These are phyloP conservation scores for Zizania latifolia DNA, from an alignment of 176 grass and related monocot species.

Conservation along the genomic window DNA sequence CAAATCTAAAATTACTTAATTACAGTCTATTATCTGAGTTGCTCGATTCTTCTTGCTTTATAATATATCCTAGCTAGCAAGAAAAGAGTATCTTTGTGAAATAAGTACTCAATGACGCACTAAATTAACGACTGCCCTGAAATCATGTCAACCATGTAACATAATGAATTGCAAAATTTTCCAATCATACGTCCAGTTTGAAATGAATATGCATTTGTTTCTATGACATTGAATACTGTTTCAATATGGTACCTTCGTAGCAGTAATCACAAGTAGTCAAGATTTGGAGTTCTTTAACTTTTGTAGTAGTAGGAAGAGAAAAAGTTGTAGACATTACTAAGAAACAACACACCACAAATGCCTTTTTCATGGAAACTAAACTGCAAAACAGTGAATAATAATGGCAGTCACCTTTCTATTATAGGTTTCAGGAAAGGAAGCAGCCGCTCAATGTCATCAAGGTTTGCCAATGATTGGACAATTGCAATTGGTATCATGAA, in stretches of 20 bases:
- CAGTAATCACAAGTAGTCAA: conserved; percentile 2
- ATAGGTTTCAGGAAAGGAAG: conserved; percentile 68
- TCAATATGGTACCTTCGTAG: background rate
- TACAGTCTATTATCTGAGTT: background rate
- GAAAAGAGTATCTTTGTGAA: conserved; percentile 7
- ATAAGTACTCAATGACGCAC: background rate
- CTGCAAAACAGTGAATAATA: background rate
- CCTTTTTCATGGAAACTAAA: conserved; percentile 15
- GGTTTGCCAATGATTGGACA: conserved; percentile 87
- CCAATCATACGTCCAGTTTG: background rate
- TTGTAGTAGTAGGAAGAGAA: background rate
- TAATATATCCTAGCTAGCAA: background rate
- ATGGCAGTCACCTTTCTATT: conserved; percentile 67
- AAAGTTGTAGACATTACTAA: background rate
- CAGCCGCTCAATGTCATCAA: conserved; percentile 73
- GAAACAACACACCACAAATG: background rate
- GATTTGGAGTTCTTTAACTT: background rate
- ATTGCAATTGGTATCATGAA: conserved; percentile 97
- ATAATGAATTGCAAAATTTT: conserved; percentile 4
- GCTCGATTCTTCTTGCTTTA: background rate
- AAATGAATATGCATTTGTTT: background rate
- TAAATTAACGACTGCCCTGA: background rate
- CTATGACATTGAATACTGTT: background rate
- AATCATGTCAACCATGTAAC: background rate
- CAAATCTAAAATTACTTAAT: background rate